A percentile compares a stretch with the other conserved stretches of the same genome.
phyloP scores from a whole-genome alignment of 176 grass and related monocot species.

The Carex kokanica region DNA sequence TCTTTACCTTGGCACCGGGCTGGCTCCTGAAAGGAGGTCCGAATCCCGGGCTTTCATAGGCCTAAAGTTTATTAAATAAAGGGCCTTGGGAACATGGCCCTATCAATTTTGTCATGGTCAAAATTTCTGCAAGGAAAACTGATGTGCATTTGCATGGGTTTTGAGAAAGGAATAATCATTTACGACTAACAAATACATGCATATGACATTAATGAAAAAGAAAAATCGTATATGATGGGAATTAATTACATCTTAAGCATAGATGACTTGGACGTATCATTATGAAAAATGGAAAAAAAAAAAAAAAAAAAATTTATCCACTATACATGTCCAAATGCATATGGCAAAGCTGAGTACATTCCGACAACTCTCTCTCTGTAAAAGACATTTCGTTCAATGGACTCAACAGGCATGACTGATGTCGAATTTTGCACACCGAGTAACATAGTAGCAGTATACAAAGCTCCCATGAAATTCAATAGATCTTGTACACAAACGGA shows the following conservation, averaged over 20 bases:
- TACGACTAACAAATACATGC: neutral
- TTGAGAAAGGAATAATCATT: neutral
- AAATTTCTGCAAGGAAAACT: neutral
- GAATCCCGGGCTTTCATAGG: too few relatives aligned
- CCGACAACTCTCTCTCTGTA: constrained; percentile 89
- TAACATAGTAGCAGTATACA: constrained; percentile 74
- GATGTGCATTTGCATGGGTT: neutral
- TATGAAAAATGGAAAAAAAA: neutral
- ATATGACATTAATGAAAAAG: neutral
- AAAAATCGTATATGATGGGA: neutral
- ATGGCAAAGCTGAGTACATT: constrained; percentile 92
- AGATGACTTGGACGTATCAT: neutral
- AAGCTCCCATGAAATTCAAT: constrained; percentile 80
- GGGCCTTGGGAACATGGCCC: too few relatives aligned
- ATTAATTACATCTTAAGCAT: neutral
- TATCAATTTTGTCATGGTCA: too few relatives aligned
- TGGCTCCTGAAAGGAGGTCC: too few relatives aligned
- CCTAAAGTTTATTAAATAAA: too few relatives aligned
- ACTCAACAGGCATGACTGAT: constrained; percentile 80
- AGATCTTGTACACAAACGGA: too few relatives aligned
- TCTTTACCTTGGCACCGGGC: too few relatives aligned
- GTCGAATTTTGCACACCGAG: constrained; percentile 60
- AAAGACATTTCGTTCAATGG: constrained; percentile 80
- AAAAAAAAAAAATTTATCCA: neutral
- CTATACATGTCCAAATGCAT: constrained; percentile 88